Evolutionary conservation across 345 rosid species (phyloP).

Genomic region (Lepidium sativum): DNA sequence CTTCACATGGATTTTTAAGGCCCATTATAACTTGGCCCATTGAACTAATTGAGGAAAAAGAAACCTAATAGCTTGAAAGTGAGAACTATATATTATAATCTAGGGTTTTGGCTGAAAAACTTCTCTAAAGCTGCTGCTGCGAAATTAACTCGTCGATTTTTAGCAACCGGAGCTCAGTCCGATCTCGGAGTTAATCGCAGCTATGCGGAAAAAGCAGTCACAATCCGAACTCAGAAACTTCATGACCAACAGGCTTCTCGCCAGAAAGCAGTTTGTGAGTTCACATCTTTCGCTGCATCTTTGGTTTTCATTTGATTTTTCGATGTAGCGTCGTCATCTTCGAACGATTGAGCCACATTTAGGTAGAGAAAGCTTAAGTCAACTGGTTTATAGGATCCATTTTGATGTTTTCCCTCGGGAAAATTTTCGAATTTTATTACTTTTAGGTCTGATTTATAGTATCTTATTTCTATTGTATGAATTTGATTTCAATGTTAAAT

Average conservation of each 20-base stretch:
- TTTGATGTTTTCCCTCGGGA: background rate
- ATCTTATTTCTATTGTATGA: background rate
- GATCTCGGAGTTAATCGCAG: constrained; percentile 8
- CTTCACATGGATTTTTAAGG: background rate
- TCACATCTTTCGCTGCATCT: background rate
- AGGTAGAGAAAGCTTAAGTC: background rate
- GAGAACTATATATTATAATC: background rate
- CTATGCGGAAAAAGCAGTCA: constrained; percentile 87
- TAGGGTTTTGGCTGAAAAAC: constrained; percentile 7
- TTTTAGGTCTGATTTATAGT: background rate
- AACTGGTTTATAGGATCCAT: background rate
- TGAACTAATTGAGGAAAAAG: background rate
- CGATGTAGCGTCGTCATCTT: background rate
- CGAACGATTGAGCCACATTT: background rate
- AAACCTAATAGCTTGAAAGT: constrained; percentile 17
- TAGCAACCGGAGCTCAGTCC: constrained; percentile 5
- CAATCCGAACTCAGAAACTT: constrained; percentile 83
- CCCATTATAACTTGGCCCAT: background rate
- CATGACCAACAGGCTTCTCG: constrained; percentile 95
- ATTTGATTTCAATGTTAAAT: background rate
- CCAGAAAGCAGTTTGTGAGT: constrained; percentile 95
- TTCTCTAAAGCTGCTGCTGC: constrained; percentile 7
- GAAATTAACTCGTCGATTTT: constrained; percentile 2
- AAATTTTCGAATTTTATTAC: background rate
- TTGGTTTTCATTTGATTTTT: background rate